Conservation (phyloP, 2,329 filamentous ascomycete genomes). For the Scytalidium lignicola region DNA sequence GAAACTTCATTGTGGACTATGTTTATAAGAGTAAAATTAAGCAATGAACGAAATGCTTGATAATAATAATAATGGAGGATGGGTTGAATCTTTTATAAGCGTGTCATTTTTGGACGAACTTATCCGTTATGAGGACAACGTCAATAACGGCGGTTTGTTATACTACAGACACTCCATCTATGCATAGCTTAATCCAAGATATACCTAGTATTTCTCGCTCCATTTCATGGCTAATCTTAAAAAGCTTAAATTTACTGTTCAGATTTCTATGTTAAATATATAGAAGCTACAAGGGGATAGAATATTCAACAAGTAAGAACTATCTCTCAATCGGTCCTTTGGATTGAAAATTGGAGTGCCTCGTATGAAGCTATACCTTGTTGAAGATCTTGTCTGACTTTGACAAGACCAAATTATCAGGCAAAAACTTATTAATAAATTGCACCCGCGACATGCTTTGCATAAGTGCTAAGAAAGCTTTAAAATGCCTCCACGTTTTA, state of each 20-base stretch:
- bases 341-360: too few relatives aligned
- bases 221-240: neutral
- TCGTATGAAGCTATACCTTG: too few relatives aligned
- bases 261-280: too few relatives aligned
- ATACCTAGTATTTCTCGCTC: neutral
- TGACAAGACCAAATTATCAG: too few relatives aligned
- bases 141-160: neutral
- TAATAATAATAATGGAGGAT: neutral
- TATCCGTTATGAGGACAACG: neutral
- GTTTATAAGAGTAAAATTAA: neutral
- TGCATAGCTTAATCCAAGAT: neutral
- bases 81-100: neutral
- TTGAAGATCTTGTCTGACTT: too few relatives aligned
- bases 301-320: too few relatives aligned
- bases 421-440: too few relatives aligned
- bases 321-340: too few relatives aligned
- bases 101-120: neutral
- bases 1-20: neutral
- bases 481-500: too few relatives aligned
- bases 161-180: neutral
- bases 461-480: too few relatives aligned
- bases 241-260: neutral
- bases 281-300: too few relatives aligned
- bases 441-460: too few relatives aligned
- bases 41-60: neutral